Evolutionary conservation across 495 filamentous ascomycete genomes (phyloP).

Genomic region (Tricharina praecox): DNA sequence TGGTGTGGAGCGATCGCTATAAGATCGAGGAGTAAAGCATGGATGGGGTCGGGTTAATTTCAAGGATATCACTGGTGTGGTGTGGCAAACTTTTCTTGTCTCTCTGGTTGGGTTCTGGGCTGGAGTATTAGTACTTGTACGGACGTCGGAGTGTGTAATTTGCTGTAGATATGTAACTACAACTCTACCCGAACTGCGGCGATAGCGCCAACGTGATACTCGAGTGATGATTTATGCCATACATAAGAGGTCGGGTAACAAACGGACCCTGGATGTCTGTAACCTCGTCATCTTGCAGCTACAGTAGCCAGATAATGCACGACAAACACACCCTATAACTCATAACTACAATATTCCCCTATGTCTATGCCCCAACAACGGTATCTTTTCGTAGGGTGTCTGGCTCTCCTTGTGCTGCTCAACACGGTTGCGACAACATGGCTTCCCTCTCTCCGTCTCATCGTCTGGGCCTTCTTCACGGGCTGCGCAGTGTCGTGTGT

Average conservation of each 20-base stretch:
- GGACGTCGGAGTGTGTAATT: too few species aligned
- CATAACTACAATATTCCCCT: too few species aligned
- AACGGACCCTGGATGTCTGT: too few species aligned
- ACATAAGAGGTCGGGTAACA: too few species aligned
- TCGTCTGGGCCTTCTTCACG: constrained; percentile 25
- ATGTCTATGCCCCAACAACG: constrained; percentile 3
- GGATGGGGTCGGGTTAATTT: neutral
- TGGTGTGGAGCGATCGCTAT: constrained; percentile 48
- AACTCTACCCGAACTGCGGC: too few species aligned
- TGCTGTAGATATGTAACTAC: too few species aligned
- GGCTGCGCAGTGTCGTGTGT: constrained; percentile 11
- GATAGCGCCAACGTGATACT: too few species aligned
- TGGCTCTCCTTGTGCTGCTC: constrained; percentile 4
- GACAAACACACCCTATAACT: too few species aligned
- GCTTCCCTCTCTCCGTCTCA: constrained; percentile 20
- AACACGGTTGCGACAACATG: constrained; percentile 9
- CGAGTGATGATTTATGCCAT: too few species aligned
- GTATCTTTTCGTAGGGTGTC: constrained; percentile 1
- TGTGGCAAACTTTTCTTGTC: neutral
- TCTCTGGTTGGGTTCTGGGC: neutral
- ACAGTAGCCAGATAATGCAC: neutral
- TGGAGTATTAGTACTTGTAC: too few species aligned
- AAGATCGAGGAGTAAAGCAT: constrained; percentile 6
- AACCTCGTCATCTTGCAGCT: constrained; percentile 4
- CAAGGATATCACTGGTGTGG: neutral